Conservation (phyloP, 192 early-diverging fungal genomes). For the Pecoramyces ruminantium region DNA sequence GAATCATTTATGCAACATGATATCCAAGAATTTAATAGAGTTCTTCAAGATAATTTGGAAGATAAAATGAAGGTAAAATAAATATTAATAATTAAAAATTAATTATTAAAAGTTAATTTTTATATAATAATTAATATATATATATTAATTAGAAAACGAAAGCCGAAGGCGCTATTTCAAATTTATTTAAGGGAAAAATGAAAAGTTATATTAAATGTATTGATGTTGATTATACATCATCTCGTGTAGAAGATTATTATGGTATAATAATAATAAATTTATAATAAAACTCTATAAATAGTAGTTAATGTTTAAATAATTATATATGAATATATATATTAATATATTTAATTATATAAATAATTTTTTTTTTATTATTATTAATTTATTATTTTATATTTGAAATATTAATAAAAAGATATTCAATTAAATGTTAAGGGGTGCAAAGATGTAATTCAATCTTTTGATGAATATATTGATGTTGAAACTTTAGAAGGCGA, state of each 20-base stretch:
- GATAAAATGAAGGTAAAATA: slow-evolving; percentile 78
- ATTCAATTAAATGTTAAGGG: slow-evolving; percentile 96
- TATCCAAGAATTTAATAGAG: slow-evolving; percentile 92
- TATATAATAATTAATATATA: too few relatives aligned
- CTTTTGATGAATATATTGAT: slow-evolving; percentile 75
- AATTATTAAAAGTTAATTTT: too few relatives aligned
- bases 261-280: too few relatives aligned
- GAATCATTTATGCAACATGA: slow-evolving; percentile 97
- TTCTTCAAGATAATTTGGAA: slow-evolving; percentile 91
- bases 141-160: slow-evolving; percentile 46
- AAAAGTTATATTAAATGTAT: slow-evolving; percentile 95
- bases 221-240: slow-evolving; percentile 87
- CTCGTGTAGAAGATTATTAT: slow-evolving; percentile 86
- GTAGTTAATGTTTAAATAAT: too few relatives aligned
- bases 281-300: too few relatives aligned
- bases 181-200: slow-evolving; percentile 89
- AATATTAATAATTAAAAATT: too few relatives aligned
- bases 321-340: too few relatives aligned
- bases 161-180: slow-evolving; percentile 77
- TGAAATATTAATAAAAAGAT: too few relatives aligned
- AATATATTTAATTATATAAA: too few relatives aligned
- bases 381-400: too few relatives aligned
- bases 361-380: too few relatives aligned
- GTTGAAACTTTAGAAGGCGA: slow-evolving; percentile 91
- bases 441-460: slow-evolving; percentile 64